A percentile compares a stretch with the other conserved stretches of the same genome.
Conservation (phyloP, 106 monocot genomes). For the Acorus gramineus region DNA sequence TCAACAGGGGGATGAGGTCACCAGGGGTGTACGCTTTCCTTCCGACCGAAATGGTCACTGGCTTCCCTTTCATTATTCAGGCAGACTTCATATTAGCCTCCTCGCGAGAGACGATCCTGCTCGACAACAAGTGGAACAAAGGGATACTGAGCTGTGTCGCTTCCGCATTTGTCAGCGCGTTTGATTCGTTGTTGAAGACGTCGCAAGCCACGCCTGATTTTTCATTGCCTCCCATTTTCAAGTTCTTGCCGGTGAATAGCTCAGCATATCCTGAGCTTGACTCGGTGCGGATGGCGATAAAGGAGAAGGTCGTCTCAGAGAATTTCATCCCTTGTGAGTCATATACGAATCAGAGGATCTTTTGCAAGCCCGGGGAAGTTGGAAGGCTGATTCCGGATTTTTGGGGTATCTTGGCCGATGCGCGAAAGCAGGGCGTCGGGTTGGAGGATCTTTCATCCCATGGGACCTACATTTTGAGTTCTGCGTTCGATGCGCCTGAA, state of each 20-base stretch:
- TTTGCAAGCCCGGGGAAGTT: slow-evolving; percentile 1
- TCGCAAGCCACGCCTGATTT: background rate
- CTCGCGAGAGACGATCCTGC: slow-evolving; percentile 41
- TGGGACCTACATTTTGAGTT: slow-evolving; percentile 4
- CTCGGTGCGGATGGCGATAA: background rate
- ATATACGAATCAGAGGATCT: slow-evolving; percentile 1
- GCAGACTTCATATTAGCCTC: slow-evolving; percentile 52
- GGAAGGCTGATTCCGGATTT: slow-evolving; percentile 1
- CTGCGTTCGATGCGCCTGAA: background rate
- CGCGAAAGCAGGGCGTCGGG: background rate
- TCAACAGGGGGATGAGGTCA: slow-evolving; percentile 17
- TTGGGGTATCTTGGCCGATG: slow-evolving; percentile 3
- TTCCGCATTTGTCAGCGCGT: slow-evolving; percentile 35
- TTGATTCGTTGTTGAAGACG: slow-evolving; percentile 8
- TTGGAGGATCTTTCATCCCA: slow-evolving; percentile 6
- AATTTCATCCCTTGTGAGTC: slow-evolving; percentile 5
- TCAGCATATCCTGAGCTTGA: background rate
- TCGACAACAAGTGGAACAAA: slow-evolving; percentile 47
- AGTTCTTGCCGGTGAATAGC: background rate
- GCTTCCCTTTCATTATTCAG: slow-evolving; percentile 44
- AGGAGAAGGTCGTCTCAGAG: background rate
- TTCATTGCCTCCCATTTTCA: background rate
- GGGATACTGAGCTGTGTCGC: slow-evolving; percentile 47
- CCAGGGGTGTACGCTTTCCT: slow-evolving; percentile 43
- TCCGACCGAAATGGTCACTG: slow-evolving; percentile 50